Conservation (phyloP, 768 basidiomycete genomes). For the Vararia minispora region DNA sequence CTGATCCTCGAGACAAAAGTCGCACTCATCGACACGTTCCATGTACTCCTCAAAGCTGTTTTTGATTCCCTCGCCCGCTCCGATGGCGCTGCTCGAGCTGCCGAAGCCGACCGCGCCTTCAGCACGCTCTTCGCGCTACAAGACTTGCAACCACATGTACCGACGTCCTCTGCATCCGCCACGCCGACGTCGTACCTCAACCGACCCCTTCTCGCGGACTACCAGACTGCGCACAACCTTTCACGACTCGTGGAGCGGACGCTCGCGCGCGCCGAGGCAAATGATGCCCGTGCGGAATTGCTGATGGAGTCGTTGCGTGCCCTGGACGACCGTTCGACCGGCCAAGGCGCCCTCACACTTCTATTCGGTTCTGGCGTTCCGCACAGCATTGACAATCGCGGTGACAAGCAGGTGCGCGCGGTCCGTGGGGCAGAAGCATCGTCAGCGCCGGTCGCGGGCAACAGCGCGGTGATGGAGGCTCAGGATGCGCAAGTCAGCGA, state of each 20-base stretch:
- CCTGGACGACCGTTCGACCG: constrained; percentile 23
- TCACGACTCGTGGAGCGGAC: constrained; percentile 22
- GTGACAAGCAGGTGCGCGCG: constrained; percentile 4
- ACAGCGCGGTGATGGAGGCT: constrained; percentile 36
- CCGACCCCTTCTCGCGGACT: constrained; percentile 56
- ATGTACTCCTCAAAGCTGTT: constrained; percentile 40
- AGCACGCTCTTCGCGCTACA: constrained; percentile 49
- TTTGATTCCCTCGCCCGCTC: constrained; percentile 34
- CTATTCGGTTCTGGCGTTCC: constrained; percentile 48
- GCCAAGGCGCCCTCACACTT: constrained; percentile 51
- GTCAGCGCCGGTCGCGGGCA: constrained; percentile 13
- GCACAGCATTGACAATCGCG: constrained; percentile 24
- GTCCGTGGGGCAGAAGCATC: constrained; percentile 1
- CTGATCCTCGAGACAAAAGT: constrained; percentile 69
- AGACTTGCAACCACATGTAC: constrained; percentile 30
- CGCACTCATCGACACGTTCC: constrained; percentile 57
- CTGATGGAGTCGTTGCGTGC: constrained; percentile 40
- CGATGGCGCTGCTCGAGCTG: constrained; percentile 31
- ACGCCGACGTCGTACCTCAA: constrained; percentile 41
- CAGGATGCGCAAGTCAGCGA: constrained; percentile 54
- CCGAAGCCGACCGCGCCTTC: constrained; percentile 42
- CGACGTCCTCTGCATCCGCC: constrained; percentile 3
- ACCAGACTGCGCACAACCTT: constrained; percentile 57
- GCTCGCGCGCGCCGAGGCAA: constrained; percentile 33
- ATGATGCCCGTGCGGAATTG: constrained; percentile 47